Percentiles rank a stretch among this genome's conserved stretches.
These are phyloP conservation scores for Lyophyllum decastes DNA, from an alignment of 768 basidiomycete species.

Conservation along the genomic window DNA sequence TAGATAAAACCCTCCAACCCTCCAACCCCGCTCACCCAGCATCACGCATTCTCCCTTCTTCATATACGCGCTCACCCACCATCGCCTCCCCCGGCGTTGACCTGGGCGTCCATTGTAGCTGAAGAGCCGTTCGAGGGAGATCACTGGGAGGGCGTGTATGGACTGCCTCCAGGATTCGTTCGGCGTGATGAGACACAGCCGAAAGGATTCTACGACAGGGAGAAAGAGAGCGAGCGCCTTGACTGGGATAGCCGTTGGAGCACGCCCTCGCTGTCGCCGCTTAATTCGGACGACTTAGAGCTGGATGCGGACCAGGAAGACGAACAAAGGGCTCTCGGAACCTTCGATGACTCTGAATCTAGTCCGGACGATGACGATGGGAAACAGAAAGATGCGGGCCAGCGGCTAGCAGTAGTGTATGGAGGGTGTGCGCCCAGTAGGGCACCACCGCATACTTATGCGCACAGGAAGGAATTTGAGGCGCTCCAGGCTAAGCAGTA, in stretches of 20 bases:
- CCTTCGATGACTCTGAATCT: neutral
- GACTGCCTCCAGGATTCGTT: slow-evolving; percentile 44
- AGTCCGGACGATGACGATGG: neutral
- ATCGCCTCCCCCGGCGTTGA: slow-evolving; percentile 42
- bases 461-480: slow-evolving; percentile 60
- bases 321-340: slow-evolving; percentile 6
- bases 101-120: slow-evolving; percentile 78
- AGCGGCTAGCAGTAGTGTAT: slow-evolving; percentile 1
- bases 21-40: slow-evolving; percentile 48
- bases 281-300: slow-evolving; percentile 56
- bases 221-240: slow-evolving; percentile 21
- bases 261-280: slow-evolving; percentile 68
- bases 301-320: slow-evolving; percentile 25
- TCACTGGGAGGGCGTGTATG: slow-evolving; percentile 81
- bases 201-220: slow-evolving; percentile 18
- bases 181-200: slow-evolving; percentile 39
- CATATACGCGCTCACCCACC: slow-evolving; percentile 48
- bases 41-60: slow-evolving; percentile 56
- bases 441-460: slow-evolving; percentile 35
- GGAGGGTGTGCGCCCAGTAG: slow-evolving; percentile 8
- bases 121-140: slow-evolving; percentile 87
- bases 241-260: slow-evolving; percentile 51
- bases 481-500: slow-evolving; percentile 65
- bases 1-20: slow-evolving; percentile 61
- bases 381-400: neutral